phyloP scores from a whole-genome alignment of 805 yeast species.

The Saturnispora ahearnii region DNA sequence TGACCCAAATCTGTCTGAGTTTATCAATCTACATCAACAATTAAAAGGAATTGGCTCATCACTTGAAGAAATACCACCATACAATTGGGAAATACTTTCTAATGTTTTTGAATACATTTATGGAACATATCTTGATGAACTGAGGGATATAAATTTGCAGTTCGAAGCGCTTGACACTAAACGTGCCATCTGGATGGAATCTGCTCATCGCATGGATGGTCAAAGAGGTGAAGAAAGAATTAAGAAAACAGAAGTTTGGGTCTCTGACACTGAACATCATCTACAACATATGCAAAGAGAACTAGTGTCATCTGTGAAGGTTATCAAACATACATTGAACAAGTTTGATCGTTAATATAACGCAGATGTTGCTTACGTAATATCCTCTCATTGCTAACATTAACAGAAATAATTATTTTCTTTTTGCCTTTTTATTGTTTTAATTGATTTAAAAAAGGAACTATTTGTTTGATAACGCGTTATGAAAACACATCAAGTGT shows the following conservation, averaged over 20 bases:
- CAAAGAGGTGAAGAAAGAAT: constrained; percentile 16
- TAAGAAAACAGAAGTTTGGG: constrained; percentile 15
- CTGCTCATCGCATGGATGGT: constrained; percentile 20
- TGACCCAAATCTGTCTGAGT: constrained; percentile 7
- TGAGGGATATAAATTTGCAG: constrained; percentile 15
- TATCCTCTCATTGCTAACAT: background rate
- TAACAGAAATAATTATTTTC: background rate
- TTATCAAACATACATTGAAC: constrained; percentile 17
- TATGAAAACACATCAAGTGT: background rate
- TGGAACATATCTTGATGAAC: constrained; percentile 16
- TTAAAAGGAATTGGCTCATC: constrained; percentile 6
- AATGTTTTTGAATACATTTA: constrained; percentile 18
- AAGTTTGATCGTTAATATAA: constrained; percentile 8
- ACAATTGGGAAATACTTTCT: constrained; percentile 21
- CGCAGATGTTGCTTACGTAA: background rate
- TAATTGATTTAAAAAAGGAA: background rate
- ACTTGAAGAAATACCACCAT: constrained; percentile 12
- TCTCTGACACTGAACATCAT: constrained; percentile 13
- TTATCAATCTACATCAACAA: constrained; percentile 2
- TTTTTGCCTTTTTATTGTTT: background rate
- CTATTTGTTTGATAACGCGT: background rate
- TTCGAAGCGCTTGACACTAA: constrained; percentile 17
- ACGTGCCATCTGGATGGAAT: constrained; percentile 21
- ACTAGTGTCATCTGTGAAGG: constrained; percentile 14
- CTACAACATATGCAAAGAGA: constrained; percentile 13